Base-by-base conservation (phyloP, 2,329 filamentous ascomycete species). In the Diaporthe sp. region DNA sequence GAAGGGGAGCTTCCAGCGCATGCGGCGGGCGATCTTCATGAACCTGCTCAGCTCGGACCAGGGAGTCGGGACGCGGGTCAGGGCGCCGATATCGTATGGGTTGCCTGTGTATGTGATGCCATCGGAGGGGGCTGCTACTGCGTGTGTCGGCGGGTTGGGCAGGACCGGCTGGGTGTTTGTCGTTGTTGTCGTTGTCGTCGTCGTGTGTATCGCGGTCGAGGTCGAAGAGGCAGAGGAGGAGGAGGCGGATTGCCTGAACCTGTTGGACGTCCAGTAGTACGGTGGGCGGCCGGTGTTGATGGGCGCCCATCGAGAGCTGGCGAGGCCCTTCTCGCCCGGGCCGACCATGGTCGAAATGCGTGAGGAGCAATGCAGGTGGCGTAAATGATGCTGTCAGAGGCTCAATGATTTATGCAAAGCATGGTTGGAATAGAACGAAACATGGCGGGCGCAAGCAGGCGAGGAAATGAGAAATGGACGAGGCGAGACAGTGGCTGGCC, bases 1-100 rank as follows among this genome's bases (percentile, higher is more conserved):
- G 78, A 91, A 91, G 17, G 90, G 86, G 2, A 90, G 87, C 80
- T 93, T 93, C 91, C 92, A 93, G 77, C 89, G 88, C 58, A 93
- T 84, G 2, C 91, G 88, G 3, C 88, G 87, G 28, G 91, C 88
- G 39, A 92, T 90, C 78, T 92, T 92, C 76, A 89, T 87, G 80
- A 91, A 92, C 9, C 91, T 88, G 3, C 86, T 84, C 0, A 92
- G 86, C 57, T 92, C 88, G 4, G 80, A 79, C 31, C 75, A 74
- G 2, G 76, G 74, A 17, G 75, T 77, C 3, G 75, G 75, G 34
- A 77, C 53, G 28, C 75, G 70, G 13, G 49, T 53, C 6, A 75
- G 57, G 51, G 70, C n/a, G 44, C 75, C 68, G 68, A 59, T 9
- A 2, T 53, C 37, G 44, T 37, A 31, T 9, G 61, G 59, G 25